Percentiles rank a stretch among this genome's conserved stretches.
These are phyloP conservation scores for Actinidia chinensis DNA, from an alignment of 179 eudicot species.

Conservation along the genomic window DNA sequence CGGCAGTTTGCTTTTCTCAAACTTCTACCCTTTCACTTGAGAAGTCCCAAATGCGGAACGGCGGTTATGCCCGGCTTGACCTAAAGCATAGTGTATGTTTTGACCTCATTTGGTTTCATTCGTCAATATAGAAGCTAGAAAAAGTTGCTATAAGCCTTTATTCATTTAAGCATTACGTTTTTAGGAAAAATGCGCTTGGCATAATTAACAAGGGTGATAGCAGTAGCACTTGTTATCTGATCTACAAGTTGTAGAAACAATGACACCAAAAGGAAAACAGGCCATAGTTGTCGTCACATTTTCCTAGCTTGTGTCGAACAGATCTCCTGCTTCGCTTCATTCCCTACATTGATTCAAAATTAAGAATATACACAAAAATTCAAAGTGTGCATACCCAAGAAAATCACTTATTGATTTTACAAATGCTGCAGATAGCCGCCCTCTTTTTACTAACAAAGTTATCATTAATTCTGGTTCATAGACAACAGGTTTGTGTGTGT, in stretches of 20 bases:
- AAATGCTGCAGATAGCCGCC: too few relatives aligned
- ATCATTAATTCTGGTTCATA: too few relatives aligned
- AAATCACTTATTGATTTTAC: too few relatives aligned
- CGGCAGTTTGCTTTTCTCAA: slow-evolving; percentile 76
- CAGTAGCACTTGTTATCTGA: not conserved
- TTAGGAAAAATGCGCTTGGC: not conserved
- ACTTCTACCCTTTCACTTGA: slow-evolving; percentile 37
- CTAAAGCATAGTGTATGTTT: too few relatives aligned
- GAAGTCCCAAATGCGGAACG: not conserved
- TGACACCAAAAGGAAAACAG: not conserved
- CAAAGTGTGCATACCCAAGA: too few relatives aligned
- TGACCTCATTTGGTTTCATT: not conserved
- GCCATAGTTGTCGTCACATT: not conserved
- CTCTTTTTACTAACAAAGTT: too few relatives aligned
- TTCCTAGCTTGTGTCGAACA: not conserved
- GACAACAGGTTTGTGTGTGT: too few relatives aligned
- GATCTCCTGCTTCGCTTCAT: not conserved
- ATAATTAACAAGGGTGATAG: not conserved
- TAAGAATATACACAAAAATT: too few relatives aligned
- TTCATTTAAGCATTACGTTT: not conserved
- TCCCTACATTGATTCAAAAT: not conserved
- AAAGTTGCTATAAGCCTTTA: not conserved
- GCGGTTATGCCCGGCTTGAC: too few relatives aligned
- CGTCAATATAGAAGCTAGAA: too few relatives aligned
- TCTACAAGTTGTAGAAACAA: slow-evolving; percentile 1